Conservation (phyloP, 2,329 filamentous ascomycete species). For the Sporothrix brasiliensis region DNA sequence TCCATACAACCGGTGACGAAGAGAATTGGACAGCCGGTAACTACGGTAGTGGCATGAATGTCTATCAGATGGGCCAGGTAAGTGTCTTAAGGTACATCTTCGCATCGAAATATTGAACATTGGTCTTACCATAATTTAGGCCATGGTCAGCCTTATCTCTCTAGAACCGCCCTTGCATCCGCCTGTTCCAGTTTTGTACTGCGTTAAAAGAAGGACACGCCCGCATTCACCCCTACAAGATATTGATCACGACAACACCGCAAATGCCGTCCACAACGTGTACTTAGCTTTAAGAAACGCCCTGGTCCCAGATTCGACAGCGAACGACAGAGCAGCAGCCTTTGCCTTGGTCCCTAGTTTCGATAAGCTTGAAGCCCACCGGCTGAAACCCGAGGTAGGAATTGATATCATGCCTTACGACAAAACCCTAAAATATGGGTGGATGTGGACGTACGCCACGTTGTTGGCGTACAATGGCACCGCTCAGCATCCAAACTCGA, state of each 20-base stretch:
- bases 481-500: background rate
- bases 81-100: background rate
- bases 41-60: constrained; percentile 21
- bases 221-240: no score
- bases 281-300: background rate
- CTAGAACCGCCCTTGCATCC: background rate
- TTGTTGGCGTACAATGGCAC: background rate
- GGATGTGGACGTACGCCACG: constrained; percentile 32
- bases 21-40: constrained; percentile 28
- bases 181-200: constrained; percentile 23
- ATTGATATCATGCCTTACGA: constrained; percentile 20
- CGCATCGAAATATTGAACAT: background rate
- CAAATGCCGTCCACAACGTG: background rate
- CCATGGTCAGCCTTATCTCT: constrained; percentile 13
- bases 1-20: background rate
- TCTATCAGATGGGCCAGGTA: constrained; percentile 32
- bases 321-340: background rate
- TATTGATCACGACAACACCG: background rate
- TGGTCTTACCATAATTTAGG: background rate
- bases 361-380: background rate
- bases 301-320: no score
- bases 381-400: background rate
- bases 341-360: background rate
- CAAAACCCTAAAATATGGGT: background rate
- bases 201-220: background rate